These are phyloP conservation scores for Eucalyptus fibrosa DNA, from an alignment of 345 rosid species.

Conservation along the genomic window DNA sequence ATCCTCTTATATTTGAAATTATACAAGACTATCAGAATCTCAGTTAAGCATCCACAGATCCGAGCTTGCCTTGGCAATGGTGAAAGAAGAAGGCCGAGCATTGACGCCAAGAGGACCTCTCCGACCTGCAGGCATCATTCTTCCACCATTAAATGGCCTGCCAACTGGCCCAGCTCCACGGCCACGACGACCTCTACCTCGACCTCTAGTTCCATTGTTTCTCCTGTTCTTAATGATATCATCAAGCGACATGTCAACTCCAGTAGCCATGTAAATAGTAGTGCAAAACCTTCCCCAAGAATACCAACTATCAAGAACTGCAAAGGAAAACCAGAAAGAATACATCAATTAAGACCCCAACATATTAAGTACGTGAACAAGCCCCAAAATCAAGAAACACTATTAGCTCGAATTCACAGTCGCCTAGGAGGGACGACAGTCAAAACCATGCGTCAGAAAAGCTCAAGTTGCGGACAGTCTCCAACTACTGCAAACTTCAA, in stretches of 20 bases:
- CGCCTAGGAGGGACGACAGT: neutral
- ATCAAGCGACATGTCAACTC: slow-evolving; percentile 79
- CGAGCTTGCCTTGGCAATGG: slow-evolving; percentile 95
- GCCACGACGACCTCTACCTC: slow-evolving; percentile 48
- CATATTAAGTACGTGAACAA: neutral
- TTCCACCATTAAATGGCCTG: slow-evolving; percentile 36
- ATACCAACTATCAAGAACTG: neutral
- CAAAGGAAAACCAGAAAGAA: neutral
- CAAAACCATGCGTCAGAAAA: neutral
- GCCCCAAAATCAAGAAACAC: neutral
- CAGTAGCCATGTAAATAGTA: slow-evolving; percentile 36
- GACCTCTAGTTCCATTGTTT: slow-evolving; percentile 39
- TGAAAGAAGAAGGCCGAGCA: slow-evolving; percentile 49
- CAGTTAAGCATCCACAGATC: slow-evolving; percentile 45
- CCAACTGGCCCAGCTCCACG: slow-evolving; percentile 22
- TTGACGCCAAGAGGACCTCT: slow-evolving; percentile 68
- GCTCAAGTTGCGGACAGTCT: neutral
- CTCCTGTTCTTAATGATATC: slow-evolving; percentile 67
- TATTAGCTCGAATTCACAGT: neutral
- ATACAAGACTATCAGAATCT: slow-evolving; percentile 18
- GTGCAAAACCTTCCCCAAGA: neutral
- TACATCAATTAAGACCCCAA: neutral
- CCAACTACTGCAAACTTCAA: neutral
- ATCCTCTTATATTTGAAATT: slow-evolving; percentile 25
- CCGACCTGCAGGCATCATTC: slow-evolving; percentile 48